Evolutionary conservation across 2,329 filamentous ascomycete species (phyloP).

Genomic region (Akanthomyces lecanii): DNA sequence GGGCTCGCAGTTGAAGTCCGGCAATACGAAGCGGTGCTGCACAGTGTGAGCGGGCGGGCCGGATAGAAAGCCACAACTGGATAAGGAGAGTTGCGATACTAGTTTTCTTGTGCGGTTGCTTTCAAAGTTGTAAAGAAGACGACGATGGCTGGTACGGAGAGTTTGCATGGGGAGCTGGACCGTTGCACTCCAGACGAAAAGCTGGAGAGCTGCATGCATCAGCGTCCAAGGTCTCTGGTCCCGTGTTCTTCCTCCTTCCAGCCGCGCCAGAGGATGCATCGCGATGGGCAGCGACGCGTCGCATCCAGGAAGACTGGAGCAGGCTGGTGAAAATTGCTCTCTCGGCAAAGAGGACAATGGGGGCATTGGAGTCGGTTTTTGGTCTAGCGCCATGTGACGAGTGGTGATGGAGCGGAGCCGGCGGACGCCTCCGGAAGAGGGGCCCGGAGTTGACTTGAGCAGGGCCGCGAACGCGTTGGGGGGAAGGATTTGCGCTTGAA

Average conservation of each 20-base stretch:
- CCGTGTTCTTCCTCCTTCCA: not conserved
- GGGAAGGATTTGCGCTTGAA: conserved; percentile 5
- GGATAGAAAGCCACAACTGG: not conserved
- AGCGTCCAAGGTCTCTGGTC: not conserved
- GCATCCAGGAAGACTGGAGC: not conserved
- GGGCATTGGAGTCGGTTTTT: not conserved
- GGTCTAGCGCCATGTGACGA: conserved; percentile 11
- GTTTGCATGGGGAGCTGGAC: not conserved
- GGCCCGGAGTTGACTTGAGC: conserved; percentile 9
- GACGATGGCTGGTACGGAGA: not conserved
- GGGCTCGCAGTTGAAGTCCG: not conserved
- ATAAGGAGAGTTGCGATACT: not conserved
- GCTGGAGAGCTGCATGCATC: not conserved
- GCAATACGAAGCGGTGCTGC: not conserved
- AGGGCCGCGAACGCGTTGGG: not conserved
- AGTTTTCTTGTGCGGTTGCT: not conserved
- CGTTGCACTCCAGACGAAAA: not conserved
- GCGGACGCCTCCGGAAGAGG: conserved; percentile 11
- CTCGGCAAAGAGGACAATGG: conserved; percentile 4
- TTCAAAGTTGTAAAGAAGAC: not conserved
- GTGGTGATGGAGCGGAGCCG: not conserved
- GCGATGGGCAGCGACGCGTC: not conserved
- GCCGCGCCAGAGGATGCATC: not conserved
- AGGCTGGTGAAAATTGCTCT: not conserved
- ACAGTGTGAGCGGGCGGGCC: not conserved